phyloP scores from a whole-genome alignment of 1,284 basidiomycete genomes.

The Cystobasidium sp. region DNA sequence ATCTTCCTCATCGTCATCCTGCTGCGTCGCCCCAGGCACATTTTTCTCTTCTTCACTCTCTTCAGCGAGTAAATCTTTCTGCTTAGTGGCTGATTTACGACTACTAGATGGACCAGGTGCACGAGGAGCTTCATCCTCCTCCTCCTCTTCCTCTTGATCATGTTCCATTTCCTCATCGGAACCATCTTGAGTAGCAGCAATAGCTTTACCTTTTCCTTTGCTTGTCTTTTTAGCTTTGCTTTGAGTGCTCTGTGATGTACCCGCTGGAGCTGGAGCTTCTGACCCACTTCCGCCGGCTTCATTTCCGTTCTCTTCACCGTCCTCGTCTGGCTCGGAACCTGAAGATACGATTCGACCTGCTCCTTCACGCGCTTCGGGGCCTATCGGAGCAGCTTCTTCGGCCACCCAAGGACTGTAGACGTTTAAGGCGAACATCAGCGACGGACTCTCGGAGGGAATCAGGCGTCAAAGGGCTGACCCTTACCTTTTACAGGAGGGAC shows the following conservation, averaged over 20 bases:
- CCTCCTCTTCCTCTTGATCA: conserved; percentile 41
- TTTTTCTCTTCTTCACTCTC: conserved; percentile 33
- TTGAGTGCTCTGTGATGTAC: conserved; percentile 57
- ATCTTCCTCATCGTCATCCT: conserved; percentile 32
- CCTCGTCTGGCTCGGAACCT: conserved; percentile 58
- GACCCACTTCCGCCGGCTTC: neutral
- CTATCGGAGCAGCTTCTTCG: conserved; percentile 55
- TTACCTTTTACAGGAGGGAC: conserved; percentile 43
- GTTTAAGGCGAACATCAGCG: conserved; percentile 52
- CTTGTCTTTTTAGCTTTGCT: conserved; percentile 53
- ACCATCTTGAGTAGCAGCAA: conserved; percentile 43
- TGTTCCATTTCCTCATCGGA: conserved; percentile 27
- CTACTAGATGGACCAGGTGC: conserved; percentile 3
- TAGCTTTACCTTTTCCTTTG: conserved; percentile 55
- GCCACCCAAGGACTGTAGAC: conserved; percentile 59
- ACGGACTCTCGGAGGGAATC: conserved; percentile 3
- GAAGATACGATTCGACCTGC: conserved; percentile 51
- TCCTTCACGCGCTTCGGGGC: conserved; percentile 26
- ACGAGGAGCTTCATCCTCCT: conserved; percentile 6
- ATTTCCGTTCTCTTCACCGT: conserved; percentile 54
- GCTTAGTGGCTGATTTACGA: neutral
- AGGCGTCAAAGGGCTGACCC: neutral
- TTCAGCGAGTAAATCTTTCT: conserved; percentile 11
- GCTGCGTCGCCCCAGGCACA: conserved; percentile 16
- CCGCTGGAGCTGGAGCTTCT: conserved; percentile 55